Evolutionary conservation across 2,329 filamentous ascomycete genomes (phyloP).

Genomic region (Fusarium miscanthi): DNA sequence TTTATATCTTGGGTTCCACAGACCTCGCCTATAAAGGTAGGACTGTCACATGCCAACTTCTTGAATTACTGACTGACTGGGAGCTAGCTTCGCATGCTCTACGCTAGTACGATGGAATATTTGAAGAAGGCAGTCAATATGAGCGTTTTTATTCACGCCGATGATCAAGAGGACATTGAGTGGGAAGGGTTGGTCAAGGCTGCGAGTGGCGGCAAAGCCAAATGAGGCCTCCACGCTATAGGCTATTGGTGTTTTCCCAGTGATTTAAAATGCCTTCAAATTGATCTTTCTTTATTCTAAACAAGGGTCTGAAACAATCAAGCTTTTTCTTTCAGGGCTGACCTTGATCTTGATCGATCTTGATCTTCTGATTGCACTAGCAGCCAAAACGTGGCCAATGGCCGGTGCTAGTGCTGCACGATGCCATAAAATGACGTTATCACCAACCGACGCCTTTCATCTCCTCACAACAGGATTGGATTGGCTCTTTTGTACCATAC

Average conservation of each 20-base stretch:
- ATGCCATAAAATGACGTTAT: constrained; percentile 37
- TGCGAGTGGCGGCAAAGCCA: constrained; percentile 23
- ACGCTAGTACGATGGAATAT: constrained; percentile 39
- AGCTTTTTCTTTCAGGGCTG: neutral
- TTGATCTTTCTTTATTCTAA: neutral
- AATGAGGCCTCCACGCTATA: neutral
- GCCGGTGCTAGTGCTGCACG: constrained; percentile 31
- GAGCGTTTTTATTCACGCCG: constrained; percentile 31
- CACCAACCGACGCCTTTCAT: neutral
- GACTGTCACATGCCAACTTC: neutral
- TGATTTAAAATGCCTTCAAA: neutral
- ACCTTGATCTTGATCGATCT: constrained; percentile 1
- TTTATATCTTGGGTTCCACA: constrained; percentile 39
- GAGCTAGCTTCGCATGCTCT: constrained; percentile 34
- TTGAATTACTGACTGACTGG: too few relatives aligned
- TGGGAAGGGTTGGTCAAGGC: constrained; percentile 20
- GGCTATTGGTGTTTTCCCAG: neutral
- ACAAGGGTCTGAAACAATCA: constrained; percentile 23
- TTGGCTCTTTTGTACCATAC: constrained; percentile 15
- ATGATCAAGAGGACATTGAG: constrained; percentile 22
- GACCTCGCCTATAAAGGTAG: constrained; percentile 29
- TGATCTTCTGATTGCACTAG: constrained; percentile 10
- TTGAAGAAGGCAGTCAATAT: constrained; percentile 33
- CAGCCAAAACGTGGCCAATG: constrained; percentile 13
- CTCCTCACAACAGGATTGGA: constrained; percentile 7